phyloP scores from a whole-genome alignment of 1,284 basidiomycete genomes.

The Omphalotus olearius region DNA sequence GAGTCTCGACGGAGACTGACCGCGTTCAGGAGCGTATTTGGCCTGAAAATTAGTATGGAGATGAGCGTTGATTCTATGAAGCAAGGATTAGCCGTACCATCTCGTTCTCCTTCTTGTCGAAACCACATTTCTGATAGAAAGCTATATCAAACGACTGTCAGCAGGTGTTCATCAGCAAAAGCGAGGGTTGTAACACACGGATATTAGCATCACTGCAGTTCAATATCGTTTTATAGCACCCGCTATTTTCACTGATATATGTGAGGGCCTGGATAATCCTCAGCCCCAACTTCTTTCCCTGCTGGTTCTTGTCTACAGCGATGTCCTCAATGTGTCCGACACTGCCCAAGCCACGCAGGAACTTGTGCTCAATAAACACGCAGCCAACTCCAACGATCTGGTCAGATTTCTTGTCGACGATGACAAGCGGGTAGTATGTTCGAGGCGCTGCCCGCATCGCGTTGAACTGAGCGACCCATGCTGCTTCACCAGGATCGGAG shows the following conservation, averaged over 20 bases:
- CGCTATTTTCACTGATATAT: slow-evolving; percentile 67
- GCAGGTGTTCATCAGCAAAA: slow-evolving; percentile 1
- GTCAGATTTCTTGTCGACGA: slow-evolving; percentile 74
- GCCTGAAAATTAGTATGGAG: neutral
- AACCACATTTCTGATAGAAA: slow-evolving; percentile 97
- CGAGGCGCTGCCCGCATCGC: slow-evolving; percentile 46
- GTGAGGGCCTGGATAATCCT: slow-evolving; percentile 85
- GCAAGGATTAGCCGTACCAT: slow-evolving; percentile 53
- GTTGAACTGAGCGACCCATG: slow-evolving; percentile 70
- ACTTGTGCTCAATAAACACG: slow-evolving; percentile 90
- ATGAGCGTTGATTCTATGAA: neutral
- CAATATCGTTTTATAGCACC: slow-evolving; percentile 95
- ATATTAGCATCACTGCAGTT: slow-evolving; percentile 93
- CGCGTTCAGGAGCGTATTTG: slow-evolving; percentile 8
- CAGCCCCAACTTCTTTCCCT: slow-evolving; percentile 89
- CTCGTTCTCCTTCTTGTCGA: slow-evolving; percentile 82
- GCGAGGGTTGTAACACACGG: slow-evolving; percentile 51
- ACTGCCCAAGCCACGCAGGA: slow-evolving; percentile 74
- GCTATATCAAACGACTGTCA: slow-evolving; percentile 44
- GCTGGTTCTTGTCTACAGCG: slow-evolving; percentile 81
- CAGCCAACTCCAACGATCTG: slow-evolving; percentile 83
- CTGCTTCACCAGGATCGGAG: slow-evolving; percentile 70
- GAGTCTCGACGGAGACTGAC: neutral
- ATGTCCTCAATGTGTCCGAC: slow-evolving; percentile 99
- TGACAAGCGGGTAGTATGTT: slow-evolving; percentile 85